Percentiles rank a stretch among this genome's conserved stretches.
phyloP scores from a whole-genome alignment of 257 asterid species.

The Solanum virginianum region DNA sequence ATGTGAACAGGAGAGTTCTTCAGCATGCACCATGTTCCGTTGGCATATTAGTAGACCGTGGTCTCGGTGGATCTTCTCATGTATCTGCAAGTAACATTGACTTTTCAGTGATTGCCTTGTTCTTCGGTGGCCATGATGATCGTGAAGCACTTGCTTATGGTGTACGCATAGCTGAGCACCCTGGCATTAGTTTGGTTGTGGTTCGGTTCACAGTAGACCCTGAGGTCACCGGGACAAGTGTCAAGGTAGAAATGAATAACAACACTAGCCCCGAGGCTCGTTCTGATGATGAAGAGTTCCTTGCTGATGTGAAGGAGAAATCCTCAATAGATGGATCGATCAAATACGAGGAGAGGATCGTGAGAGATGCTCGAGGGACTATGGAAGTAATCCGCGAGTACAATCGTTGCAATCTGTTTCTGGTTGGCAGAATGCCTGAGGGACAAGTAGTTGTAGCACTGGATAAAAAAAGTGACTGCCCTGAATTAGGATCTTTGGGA shows the following conservation, averaged over 20 bases:
- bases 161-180: constrained; percentile 43
- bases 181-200: constrained; percentile 30
- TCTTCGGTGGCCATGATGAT: constrained; percentile 48
- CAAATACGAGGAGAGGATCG: constrained; percentile 18
- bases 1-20: constrained; percentile 31
- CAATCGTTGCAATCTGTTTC: constrained; percentile 17
- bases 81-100: constrained; percentile 36
- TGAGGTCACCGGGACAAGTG: not conserved
- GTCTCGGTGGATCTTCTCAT: constrained; percentile 45
- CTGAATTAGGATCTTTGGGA: constrained; percentile 32
- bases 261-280: not conserved
- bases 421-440: constrained; percentile 34
- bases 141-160: constrained; percentile 48
- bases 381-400: constrained; percentile 1
- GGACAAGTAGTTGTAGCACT: constrained; percentile 19
- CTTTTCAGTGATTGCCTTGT: constrained; percentile 22
- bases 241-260: constrained; percentile 6
- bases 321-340: constrained; percentile 9
- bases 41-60: constrained; percentile 46
- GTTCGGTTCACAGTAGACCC: constrained; percentile 18
- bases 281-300: constrained; percentile 15
- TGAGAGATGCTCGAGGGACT: constrained; percentile 10
- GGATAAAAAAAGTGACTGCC: constrained; percentile 17
- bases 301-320: constrained; percentile 13
- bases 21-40: constrained; percentile 37